Evolutionary conservation across 495 filamentous ascomycete genomes (phyloP).

Genomic region (Copromyces sp.): DNA sequence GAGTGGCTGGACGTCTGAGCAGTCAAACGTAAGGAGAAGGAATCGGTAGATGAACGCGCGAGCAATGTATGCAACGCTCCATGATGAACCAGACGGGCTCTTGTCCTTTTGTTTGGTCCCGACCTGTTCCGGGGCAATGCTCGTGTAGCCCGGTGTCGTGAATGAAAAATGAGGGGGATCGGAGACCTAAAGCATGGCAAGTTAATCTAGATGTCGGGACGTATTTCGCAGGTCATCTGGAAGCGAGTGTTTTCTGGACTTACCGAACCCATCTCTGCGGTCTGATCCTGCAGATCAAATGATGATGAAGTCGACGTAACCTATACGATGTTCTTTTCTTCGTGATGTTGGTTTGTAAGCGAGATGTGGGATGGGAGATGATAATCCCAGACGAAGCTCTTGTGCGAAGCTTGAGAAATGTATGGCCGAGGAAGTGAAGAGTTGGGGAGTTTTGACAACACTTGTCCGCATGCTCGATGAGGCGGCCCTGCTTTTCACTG

Average conservation of each 20-base stretch:
- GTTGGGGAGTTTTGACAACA: neutral
- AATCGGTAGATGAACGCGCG: neutral
- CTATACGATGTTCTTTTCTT: neutral
- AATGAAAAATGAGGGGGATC: neutral
- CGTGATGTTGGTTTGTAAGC: neutral
- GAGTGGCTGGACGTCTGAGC: neutral
- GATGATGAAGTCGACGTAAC: neutral
- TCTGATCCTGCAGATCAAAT: neutral
- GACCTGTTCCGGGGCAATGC: neutral
- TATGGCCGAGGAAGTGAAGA: neutral
- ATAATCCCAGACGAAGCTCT: neutral
- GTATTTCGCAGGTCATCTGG: neutral
- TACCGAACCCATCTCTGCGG: neutral
- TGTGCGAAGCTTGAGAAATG: neutral
- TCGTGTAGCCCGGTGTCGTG: neutral
- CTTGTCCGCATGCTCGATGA: neutral
- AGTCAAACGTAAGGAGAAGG: neutral
- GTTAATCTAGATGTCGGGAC: neutral
- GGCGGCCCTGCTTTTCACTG: neutral
- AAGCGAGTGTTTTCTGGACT: neutral
- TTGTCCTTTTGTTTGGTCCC: neutral
- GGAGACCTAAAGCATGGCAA: neutral
- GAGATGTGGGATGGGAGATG: neutral
- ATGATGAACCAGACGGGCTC: neutral
- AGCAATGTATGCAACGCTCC: neutral